Evolutionary conservation across 768 basidiomycete species (phyloP).

Genomic region (Boletus sp.): DNA sequence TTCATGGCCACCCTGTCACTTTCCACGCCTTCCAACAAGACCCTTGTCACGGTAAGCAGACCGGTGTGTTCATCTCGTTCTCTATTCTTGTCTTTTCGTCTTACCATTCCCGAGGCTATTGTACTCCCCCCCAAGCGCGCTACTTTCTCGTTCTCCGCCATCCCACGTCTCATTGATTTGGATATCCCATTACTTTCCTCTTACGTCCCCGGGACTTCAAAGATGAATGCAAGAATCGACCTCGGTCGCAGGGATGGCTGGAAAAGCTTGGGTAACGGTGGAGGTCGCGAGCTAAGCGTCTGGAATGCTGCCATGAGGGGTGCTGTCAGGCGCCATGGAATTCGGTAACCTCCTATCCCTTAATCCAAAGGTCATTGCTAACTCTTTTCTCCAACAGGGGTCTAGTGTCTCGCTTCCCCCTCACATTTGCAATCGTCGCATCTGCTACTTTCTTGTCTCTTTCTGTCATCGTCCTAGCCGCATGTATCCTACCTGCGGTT

Average conservation of each 20-base stretch:
- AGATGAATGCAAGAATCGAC: conserved; percentile 58
- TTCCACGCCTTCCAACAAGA: conserved; percentile 56
- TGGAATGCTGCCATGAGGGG: conserved; percentile 60
- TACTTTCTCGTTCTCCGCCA: conserved; percentile 36
- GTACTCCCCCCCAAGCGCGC: conserved; percentile 39
- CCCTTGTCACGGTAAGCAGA: conserved; percentile 55
- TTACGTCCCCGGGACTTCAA: conserved; percentile 46
- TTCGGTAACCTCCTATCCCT: conserved; percentile 50
- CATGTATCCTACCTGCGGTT: conserved; percentile 50
- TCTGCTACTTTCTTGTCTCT: conserved; percentile 46
- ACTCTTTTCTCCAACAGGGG: conserved; percentile 42
- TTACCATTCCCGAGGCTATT: conserved; percentile 48
- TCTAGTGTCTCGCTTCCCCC: conserved; percentile 65
- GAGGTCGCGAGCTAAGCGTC: conserved; percentile 72
- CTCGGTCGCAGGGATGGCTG: conserved; percentile 73
- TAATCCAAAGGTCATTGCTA: neutral
- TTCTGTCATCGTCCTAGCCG: conserved; percentile 43
- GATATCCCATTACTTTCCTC: conserved; percentile 56
- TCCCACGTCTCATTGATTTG: conserved; percentile 43
- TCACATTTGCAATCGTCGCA: conserved; percentile 48
- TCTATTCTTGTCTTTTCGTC: neutral
- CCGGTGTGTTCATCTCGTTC: conserved; percentile 48
- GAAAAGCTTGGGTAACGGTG: conserved; percentile 63
- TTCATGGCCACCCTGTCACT: conserved; percentile 75
- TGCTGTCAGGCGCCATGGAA: conserved; percentile 58